Evolutionary conservation across 176 grass and related monocot genomes (phyloP).

Genomic region (Miscanthus lutarioriparius): DNA sequence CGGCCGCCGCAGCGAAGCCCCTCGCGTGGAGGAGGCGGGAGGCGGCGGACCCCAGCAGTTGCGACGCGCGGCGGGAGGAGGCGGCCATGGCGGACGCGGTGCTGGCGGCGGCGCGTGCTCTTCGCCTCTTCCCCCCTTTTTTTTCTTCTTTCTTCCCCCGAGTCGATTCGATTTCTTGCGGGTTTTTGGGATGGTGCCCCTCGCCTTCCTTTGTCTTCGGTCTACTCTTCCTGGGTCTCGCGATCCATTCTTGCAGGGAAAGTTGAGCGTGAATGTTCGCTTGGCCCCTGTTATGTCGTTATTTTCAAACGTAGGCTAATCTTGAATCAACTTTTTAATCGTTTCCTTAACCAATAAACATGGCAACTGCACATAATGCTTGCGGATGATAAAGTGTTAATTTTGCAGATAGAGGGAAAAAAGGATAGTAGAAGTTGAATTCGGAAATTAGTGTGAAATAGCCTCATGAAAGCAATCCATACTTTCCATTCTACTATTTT

Average conservation of each 20-base stretch:
- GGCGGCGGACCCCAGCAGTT: slow-evolving; percentile 69
- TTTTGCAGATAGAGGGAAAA: neutral
- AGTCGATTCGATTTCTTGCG: slow-evolving; percentile 44
- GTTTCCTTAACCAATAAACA: neutral
- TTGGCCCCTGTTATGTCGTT: neutral
- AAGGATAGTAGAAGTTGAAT: no score
- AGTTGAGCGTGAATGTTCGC: slow-evolving; percentile 40
- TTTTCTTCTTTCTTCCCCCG: neutral
- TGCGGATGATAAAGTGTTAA: neutral
- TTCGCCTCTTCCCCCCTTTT: neutral
- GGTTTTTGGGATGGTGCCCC: slow-evolving; percentile 20
- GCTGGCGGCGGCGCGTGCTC: slow-evolving; percentile 43
- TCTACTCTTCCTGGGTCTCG: slow-evolving; percentile 17
- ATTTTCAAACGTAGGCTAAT: slow-evolving; percentile 1
- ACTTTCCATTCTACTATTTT: neutral
- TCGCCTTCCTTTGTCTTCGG: slow-evolving; percentile 20
- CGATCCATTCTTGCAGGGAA: slow-evolving; percentile 58
- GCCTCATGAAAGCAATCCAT: neutral
- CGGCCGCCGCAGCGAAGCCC: slow-evolving; percentile 62
- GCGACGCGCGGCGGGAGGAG: slow-evolving; percentile 69
- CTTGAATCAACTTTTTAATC: neutral
- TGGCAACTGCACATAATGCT: neutral
- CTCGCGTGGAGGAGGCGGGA: slow-evolving; percentile 52
- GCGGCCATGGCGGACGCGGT: slow-evolving; percentile 39
- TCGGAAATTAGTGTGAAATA: neutral